A percentile compares a stretch with the other conserved stretches of the same genome.
phyloP scores from a whole-genome alignment of 208 protist genomes.

The Phytomonas sp. region DNA sequence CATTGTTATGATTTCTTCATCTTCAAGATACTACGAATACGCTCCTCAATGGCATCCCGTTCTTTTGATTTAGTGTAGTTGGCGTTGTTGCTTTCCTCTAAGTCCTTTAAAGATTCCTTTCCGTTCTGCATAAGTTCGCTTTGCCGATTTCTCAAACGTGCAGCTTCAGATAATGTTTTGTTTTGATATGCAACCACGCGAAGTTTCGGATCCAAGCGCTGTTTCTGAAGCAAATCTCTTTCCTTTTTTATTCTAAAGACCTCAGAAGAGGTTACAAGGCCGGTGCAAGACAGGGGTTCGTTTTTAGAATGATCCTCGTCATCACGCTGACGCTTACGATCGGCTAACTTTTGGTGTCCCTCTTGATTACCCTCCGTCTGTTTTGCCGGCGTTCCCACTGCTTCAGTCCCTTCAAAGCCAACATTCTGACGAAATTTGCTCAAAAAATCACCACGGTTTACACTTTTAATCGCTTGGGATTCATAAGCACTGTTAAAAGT shows the following conservation, averaged over 20 bases:
- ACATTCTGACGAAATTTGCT: background rate
- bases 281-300: constrained; percentile 20
- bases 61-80: too few species aligned
- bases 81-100: too few species aligned
- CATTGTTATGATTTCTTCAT: constrained; percentile 15
- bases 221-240: constrained; percentile 55
- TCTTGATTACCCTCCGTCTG: background rate
- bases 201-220: constrained; percentile 52
- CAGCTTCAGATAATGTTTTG: constrained; percentile 46
- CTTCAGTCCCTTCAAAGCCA: constrained; percentile 4
- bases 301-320: background rate
- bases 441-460: background rate
- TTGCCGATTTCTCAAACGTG: constrained; percentile 18
- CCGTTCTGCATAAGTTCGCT: constrained; percentile 1
- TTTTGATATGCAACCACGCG: constrained; percentile 57
- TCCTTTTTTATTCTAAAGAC: constrained; percentile 49
- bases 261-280: constrained; percentile 45
- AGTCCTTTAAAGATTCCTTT: too few species aligned
- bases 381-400: background rate
- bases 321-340: too few species aligned
- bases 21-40: constrained; percentile 29
- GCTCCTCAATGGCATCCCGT: constrained; percentile 21
- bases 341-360: background rate
- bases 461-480: background rate
- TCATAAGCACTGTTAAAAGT: background rate